Conservation (phyloP, 2,329 filamentous ascomycete species). For the Aquanectria penicillioides region DNA sequence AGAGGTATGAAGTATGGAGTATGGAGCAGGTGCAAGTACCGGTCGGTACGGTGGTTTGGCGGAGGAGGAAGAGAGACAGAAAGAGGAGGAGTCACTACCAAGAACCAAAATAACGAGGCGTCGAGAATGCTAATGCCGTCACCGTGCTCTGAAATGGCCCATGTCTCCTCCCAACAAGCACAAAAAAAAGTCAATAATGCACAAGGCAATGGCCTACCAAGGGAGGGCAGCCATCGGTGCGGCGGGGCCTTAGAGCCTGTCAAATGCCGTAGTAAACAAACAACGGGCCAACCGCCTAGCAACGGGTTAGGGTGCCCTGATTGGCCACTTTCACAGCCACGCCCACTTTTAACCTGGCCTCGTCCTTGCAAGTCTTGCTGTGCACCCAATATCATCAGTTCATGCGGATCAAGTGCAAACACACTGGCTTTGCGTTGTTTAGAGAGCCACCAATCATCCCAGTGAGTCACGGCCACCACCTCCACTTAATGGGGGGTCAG, state of each 20-base stretch:
- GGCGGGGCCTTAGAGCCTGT: slow-evolving; percentile 36
- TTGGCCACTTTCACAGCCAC: slow-evolving; percentile 31
- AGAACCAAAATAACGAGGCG: slow-evolving; percentile 11
- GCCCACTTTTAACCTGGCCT: slow-evolving; percentile 30
- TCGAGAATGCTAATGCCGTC: slow-evolving; percentile 37
- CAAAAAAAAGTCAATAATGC: slow-evolving; percentile 36
- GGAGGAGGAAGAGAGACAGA: slow-evolving; percentile 12
- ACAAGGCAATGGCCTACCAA: slow-evolving; percentile 31
- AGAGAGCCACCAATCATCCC: slow-evolving; percentile 18
- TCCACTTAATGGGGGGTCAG: slow-evolving; percentile 3
- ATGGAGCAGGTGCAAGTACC: neutral
- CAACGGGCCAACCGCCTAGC: slow-evolving; percentile 47
- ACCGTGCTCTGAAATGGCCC: slow-evolving; percentile 28
- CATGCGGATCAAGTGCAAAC: slow-evolving; percentile 17
- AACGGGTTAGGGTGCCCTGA: slow-evolving; percentile 36
- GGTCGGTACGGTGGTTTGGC: slow-evolving; percentile 1
- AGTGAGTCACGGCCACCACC: slow-evolving; percentile 16
- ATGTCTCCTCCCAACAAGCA: slow-evolving; percentile 21
- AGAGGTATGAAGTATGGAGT: slow-evolving; percentile 8
- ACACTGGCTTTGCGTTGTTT: slow-evolving; percentile 16
- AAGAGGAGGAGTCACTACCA: slow-evolving; percentile 12
- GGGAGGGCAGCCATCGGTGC: slow-evolving; percentile 24
- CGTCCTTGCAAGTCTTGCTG: slow-evolving; percentile 31
- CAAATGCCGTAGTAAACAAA: slow-evolving; percentile 46
- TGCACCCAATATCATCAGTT: slow-evolving; percentile 25